Conservation (phyloP, 2,329 filamentous ascomycete species). For the Pezicula radicicola region DNA sequence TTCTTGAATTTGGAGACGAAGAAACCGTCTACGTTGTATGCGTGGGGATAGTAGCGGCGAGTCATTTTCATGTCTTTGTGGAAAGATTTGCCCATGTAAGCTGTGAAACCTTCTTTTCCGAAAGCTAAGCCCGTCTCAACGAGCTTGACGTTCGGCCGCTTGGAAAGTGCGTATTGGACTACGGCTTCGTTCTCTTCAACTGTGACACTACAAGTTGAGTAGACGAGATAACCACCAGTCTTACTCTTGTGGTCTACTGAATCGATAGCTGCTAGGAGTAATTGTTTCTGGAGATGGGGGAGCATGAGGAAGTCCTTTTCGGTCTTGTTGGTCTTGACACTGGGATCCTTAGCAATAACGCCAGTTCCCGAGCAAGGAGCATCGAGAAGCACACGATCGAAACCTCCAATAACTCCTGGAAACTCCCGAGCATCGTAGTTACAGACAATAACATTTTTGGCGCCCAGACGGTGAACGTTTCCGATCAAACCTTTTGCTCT, state of each 20-base stretch:
- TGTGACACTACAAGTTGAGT: conserved; percentile 94
- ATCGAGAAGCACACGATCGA: conserved; percentile 91
- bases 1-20: conserved; percentile 98
- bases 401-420: conserved; percentile 90
- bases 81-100: conserved; percentile 88
- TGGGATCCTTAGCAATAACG: conserved; percentile 95
- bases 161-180: conserved; percentile 87
- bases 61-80: conserved; percentile 81
- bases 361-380: conserved; percentile 95
- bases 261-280: conserved; percentile 90
- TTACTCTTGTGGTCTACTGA: conserved; percentile 88
- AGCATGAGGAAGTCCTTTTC: conserved; percentile 92
- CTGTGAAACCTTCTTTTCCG: conserved; percentile 88
- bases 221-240: conserved; percentile 92
- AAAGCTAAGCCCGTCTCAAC: conserved; percentile 90
- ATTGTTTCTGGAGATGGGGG: conserved; percentile 91
- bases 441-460: conserved; percentile 91
- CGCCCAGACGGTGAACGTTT: conserved; percentile 93
- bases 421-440: conserved; percentile 95
- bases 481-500: conserved; percentile 96
- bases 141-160: conserved; percentile 89
- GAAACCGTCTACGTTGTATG: conserved; percentile 96
- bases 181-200: conserved; percentile 93
- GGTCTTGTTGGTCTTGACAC: conserved; percentile 97
- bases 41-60: conserved; percentile 83